Evolutionary conservation across 805 yeast genomes (phyloP).

Genomic region (Ogataea glucozyma): DNA sequence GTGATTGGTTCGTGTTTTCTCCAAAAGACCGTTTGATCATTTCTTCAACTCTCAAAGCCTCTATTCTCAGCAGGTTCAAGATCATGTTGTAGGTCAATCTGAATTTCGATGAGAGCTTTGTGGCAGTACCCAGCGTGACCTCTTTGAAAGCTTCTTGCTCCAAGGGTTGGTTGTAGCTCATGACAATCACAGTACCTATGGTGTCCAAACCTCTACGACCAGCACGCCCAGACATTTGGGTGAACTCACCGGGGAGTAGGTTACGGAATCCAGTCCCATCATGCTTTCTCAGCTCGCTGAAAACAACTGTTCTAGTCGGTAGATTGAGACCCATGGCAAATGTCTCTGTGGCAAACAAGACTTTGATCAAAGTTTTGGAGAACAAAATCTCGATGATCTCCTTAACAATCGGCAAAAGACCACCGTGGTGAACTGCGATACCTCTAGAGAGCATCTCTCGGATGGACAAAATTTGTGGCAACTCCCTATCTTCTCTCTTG

Average conservation of each 20-base stretch:
- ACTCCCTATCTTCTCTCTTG: conserved; percentile 86
- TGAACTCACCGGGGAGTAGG: conserved; percentile 92
- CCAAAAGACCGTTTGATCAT: conserved; percentile 96
- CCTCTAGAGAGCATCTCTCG: conserved; percentile 86
- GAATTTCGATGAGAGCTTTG: conserved; percentile 88
- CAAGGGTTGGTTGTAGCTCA: conserved; percentile 74
- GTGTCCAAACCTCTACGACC: conserved; percentile 95
- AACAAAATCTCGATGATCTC: conserved; percentile 92
- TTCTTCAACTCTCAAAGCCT: conserved; percentile 94
- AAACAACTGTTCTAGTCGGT: conserved; percentile 95
- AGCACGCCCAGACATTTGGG: conserved; percentile 99
- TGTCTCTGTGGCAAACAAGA: conserved; percentile 94
- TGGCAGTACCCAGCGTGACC: conserved; percentile 85
- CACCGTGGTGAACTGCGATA: conserved; percentile 95
- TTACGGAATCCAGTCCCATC: conserved; percentile 85
- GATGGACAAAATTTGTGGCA: conserved; percentile 86
- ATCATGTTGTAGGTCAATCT: conserved; percentile 96
- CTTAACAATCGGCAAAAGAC: conserved; percentile 87
- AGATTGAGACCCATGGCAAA: conserved; percentile 98
- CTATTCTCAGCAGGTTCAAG: conserved; percentile 84
- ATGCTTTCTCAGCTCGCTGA: conserved; percentile 81
- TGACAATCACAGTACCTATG: conserved; percentile 91
- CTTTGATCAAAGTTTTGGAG: conserved; percentile 82
- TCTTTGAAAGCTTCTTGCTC: conserved; percentile 63
- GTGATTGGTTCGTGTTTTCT: conserved; percentile 82